Evolutionary conservation across 768 basidiomycete species (phyloP), one percentile per base, ranked within the genome.

Genomic region (Phaeotremella skinneri): DNA sequence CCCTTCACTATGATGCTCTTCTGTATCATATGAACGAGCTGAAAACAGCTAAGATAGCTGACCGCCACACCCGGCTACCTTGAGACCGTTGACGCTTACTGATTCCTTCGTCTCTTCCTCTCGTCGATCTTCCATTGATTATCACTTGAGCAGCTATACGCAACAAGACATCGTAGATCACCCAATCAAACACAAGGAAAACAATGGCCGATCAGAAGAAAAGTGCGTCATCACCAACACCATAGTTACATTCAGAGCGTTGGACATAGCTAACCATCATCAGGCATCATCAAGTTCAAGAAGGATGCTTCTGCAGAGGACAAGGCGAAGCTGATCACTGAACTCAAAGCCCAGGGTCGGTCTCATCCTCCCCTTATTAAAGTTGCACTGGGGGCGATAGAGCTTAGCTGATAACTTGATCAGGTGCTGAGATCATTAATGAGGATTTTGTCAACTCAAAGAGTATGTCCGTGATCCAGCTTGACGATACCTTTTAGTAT

Each of bases 221-320:
- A 48, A 21, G 26, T n/a, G n/a, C n/a, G n/a, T n/a, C n/a, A n/a
- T n/a, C n/a, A n/a, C n/a, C n/a, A n/a, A n/a, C n/a, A 14, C 11
- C 4, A 41, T 42, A 4, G 11, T 27, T 50, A 2, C 29, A 37
- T 45, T 25, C 16, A 34, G 21, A 26, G 17, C 31, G 14, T 32
- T 4, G 17, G 25, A 30, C n/a, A 5, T 6, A 49, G 23, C 16
- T 5, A 6, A 49, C 32, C 16, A 31, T 21, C 4, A 21, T 3
- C 48, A 70, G 72, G 67, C 30, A 70, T 73, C 60, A 47, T 73
- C 45, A 63, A 63, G 47, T 70, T 73, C 59, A 63, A 66, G 52
- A 70, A 73, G 54, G 30, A 58, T 4, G 63, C 72, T 17, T 67
- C 72, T 7, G 45, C 48, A 20, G 72, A 63, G 26, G 69, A 73